These are phyloP conservation scores for Pachyrhizus erosus DNA, from an alignment of 306 rosid genomes.

Conservation along the genomic window DNA sequence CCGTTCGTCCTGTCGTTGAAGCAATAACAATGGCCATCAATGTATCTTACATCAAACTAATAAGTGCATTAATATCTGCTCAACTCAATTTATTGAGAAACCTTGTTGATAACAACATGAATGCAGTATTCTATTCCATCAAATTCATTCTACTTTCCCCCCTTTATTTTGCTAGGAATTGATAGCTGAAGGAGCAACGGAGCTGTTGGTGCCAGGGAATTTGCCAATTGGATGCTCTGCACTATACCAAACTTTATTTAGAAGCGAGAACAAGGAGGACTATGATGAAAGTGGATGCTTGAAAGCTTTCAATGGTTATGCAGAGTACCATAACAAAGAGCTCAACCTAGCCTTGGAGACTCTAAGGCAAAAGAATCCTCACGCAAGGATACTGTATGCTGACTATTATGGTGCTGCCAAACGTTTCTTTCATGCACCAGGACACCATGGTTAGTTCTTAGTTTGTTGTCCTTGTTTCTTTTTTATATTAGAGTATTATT, in stretches of 20 bases:
- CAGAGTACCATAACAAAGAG: conserved; percentile 57
- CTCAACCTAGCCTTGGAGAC: conserved; percentile 53
- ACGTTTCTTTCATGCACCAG: conserved; percentile 58
- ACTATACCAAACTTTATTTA: conserved; percentile 54
- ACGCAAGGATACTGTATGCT: conserved; percentile 63
- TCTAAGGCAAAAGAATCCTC: conserved; percentile 54
- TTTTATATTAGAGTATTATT: too few relatives aligned
- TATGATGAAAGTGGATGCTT: conserved; percentile 70
- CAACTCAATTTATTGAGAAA: neutral
- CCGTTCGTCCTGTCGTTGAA: conserved; percentile 55
- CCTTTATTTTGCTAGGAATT: conserved; percentile 48
- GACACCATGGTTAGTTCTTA: conserved; percentile 52
- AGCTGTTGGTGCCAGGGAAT: conserved; percentile 73
- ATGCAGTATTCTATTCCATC: neutral
- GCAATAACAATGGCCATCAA: conserved; percentile 53
- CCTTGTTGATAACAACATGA: neutral
- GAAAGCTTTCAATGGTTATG: conserved; percentile 60
- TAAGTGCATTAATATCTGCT: neutral
- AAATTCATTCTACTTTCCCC: neutral
- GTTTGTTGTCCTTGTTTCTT: neutral
- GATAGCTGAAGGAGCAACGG: conserved; percentile 74
- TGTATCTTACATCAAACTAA: conserved; percentile 46
- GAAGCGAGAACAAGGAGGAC: conserved; percentile 44
- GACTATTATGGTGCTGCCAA: conserved; percentile 66
- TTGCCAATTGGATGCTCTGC: conserved; percentile 74